A percentile compares a stretch with the other conserved stretches of the same genome.
phyloP scores from a whole-genome alignment of 495 filamentous ascomycete genomes.

The Barbatosphaeria neglecta region DNA sequence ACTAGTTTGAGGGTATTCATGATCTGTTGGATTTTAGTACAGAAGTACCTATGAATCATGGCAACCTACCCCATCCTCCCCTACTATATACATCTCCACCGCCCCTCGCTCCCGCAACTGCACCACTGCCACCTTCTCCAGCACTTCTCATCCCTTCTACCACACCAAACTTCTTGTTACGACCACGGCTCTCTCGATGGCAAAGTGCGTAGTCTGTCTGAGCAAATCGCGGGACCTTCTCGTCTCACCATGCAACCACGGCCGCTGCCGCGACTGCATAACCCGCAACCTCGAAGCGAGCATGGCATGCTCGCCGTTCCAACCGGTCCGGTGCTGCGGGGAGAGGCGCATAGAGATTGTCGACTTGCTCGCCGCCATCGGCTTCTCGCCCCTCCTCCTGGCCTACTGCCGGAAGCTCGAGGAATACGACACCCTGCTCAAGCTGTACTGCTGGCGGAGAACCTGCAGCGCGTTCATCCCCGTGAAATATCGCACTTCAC shows the following conservation, averaged over 20 bases:
- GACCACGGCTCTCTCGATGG: not conserved
- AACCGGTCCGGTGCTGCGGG: not conserved
- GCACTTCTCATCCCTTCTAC: not conserved
- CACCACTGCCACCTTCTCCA: not conserved
- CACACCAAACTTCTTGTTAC: not conserved
- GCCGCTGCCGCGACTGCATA: not conserved
- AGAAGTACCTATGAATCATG: no score
- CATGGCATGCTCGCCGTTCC: not conserved
- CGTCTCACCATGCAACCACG: not conserved
- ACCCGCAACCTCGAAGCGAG: not conserved
- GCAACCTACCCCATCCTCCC: no score
- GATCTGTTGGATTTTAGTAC: no score
- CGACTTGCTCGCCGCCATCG: not conserved
- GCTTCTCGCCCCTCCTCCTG: not conserved
- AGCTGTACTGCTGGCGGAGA: not conserved
- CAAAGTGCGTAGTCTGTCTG: not conserved
- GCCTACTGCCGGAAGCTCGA: not conserved
- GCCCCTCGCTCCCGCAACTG: no score
- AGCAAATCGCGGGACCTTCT: not conserved
- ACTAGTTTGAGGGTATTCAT: no score
- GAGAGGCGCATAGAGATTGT: not conserved
- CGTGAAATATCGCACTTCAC: no score
- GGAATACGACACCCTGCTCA: not conserved
- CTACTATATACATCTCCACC: no score
- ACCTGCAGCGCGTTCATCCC: not conserved